Evolutionary conservation across 306 rosid genomes (phyloP).

Genomic region (Clitoria ternatea): DNA sequence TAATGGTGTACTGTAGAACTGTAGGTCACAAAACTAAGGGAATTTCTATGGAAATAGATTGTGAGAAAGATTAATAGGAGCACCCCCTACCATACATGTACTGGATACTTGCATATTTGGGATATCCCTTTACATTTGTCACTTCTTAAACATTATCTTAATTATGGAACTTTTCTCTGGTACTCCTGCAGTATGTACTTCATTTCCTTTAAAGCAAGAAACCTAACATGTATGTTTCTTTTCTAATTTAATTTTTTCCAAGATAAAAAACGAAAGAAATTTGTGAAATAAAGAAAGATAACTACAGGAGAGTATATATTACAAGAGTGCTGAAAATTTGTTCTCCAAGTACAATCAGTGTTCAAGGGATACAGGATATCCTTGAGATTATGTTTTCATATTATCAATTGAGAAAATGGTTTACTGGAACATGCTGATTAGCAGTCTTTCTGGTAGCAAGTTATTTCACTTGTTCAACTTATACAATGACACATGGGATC

Average conservation of each 20-base stretch:
- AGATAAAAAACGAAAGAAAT: no score
- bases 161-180: no score
- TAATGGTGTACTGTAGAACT: background rate
- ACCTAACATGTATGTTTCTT: no score
- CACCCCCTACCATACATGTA: background rate
- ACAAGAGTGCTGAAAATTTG: no score
- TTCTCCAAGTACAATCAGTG: background rate
- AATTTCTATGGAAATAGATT: background rate
- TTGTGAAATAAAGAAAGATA: no score
- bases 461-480: background rate
- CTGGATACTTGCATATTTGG: background rate
- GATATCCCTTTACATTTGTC: background rate
- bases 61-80: background rate
- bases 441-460: background rate
- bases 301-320: no score
- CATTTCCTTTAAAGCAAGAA: no score
- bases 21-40: background rate
- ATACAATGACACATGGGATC: background rate
- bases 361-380: background rate
- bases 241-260: no score
- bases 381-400: conserved; percentile 6
- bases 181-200: no score
- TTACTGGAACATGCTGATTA: background rate
- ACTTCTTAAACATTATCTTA: conserved; percentile 9
- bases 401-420: background rate